A percentile compares a stretch with the other conserved stretches of the same genome.
Evolutionary conservation across 2,329 filamentous ascomycete species (phyloP).

Genomic region (Fusarium sp.): DNA sequence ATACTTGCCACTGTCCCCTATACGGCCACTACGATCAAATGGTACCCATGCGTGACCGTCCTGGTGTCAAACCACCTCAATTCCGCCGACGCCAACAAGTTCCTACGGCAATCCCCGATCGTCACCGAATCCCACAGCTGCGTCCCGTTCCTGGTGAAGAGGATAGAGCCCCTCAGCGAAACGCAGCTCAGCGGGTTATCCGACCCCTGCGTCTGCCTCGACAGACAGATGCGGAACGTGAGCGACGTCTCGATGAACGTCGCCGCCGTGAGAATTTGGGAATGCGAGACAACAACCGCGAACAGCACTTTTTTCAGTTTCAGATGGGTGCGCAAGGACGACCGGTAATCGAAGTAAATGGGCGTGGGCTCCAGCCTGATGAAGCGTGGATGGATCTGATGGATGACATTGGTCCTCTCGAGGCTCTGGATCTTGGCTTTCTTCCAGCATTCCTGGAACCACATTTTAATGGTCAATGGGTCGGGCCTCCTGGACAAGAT

Average conservation of each 20-base stretch:
- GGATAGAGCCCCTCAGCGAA: not conserved
- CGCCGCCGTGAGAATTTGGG: not conserved
- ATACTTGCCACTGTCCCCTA: slow-evolving; percentile 50
- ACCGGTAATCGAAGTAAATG: not conserved
- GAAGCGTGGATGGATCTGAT: not conserved
- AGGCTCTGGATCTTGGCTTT: not conserved
- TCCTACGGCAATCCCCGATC: not conserved
- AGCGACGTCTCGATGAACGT: not conserved
- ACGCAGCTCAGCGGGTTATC: not conserved
- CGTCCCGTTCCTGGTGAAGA: slow-evolving; percentile 20
- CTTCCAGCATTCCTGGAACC: not conserved
- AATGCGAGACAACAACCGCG: not conserved
- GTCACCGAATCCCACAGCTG: slow-evolving; percentile 30
- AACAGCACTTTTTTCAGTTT: not conserved
- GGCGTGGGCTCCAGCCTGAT: not conserved
- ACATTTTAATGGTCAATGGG: not conserved
- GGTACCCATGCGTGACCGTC: slow-evolving; percentile 19
- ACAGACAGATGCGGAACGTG: not conserved
- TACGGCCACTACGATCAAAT: slow-evolving; percentile 12
- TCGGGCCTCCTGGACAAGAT: not conserved
- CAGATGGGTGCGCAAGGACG: not conserved
- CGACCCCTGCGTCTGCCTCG: not conserved
- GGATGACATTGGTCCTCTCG: not conserved
- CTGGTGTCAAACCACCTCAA: slow-evolving; percentile 33
- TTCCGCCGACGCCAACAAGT: slow-evolving; percentile 22